Evolutionary conservation across 805 yeast species (phyloP), one percentile per base, ranked within the genome.

Genomic region (Cyberlindnera suaveolens): DNA sequence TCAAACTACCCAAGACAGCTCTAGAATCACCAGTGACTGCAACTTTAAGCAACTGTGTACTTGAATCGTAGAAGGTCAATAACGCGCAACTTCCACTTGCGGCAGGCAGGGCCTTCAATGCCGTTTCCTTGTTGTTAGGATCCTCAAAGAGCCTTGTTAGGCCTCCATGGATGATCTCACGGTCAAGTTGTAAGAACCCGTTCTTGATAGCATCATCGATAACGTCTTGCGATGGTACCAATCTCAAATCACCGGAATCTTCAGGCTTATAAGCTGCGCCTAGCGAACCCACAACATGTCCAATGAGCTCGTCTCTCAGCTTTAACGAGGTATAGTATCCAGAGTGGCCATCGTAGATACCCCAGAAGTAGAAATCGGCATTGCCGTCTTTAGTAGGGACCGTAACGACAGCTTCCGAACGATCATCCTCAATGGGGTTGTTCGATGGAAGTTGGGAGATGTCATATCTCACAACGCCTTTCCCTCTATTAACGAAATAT

Each of bases 11-110:
- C 33, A 91, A 68, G 17, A 93, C 75, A 0, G 96, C 97, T 48
- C 99, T 73, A 0, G 97, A 90, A 61, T 93, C 99, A 40, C 99
- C 99, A 0, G 98, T 80, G 6, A 91, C 95, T 0, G 99, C 98
- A 31, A 93, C 95, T 51, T 87, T 82, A 53, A 93, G 72, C 27
- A 74, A 65, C 42, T 78, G 74, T 19, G 87, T 70, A 41, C 75
- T 74, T 1, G 96, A 78, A 63, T 93, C 96, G 64, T 84, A 93
- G 54, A 87, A 82, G 3, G 96, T 79, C 45, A 93, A 70, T 49
- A 93, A 71, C 0, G 95, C 97, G 67, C 99, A 93, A 1, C 97
- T 83, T 0, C 99, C 99, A 3, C 96, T 84, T 34, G 95, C 72
- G 3, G 98, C 99, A 5, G 99, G 96, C 75, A 91, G 79, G 1